phyloP scores from a whole-genome alignment of 2,329 filamentous ascomycete genomes.

The Sporothrix curviconia region DNA sequence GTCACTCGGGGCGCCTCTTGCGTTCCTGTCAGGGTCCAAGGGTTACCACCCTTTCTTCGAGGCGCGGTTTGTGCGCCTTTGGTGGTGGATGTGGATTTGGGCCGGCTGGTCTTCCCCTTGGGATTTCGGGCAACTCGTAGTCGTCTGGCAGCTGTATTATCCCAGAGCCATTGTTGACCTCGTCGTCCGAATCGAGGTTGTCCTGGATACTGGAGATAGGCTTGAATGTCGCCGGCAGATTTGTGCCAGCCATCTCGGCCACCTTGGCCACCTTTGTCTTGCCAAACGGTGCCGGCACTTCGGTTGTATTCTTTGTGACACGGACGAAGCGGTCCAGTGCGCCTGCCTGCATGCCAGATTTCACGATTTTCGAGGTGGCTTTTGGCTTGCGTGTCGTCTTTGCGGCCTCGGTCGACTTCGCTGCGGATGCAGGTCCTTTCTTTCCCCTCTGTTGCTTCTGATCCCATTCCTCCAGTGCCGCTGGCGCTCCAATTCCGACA shows the following conservation, averaged over 20 bases:
- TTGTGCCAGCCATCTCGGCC: not conserved
- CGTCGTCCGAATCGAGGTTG: not conserved
- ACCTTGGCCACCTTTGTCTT: not conserved
- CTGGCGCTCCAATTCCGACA: slow-evolving; percentile 57
- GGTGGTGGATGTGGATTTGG: not conserved
- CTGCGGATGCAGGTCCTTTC: slow-evolving; percentile 19
- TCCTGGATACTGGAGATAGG: not conserved
- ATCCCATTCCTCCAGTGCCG: slow-evolving; percentile 61
- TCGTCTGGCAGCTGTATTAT: not conserved
- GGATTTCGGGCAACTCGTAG: not conserved
- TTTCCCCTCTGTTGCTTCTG: slow-evolving; percentile 21
- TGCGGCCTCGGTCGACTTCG: slow-evolving; percentile 13
- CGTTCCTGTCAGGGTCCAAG: slow-evolving; percentile 12
- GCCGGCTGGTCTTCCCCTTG: too few relatives aligned
- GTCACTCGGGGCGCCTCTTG: slow-evolving; percentile 7
- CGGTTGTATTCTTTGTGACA: slow-evolving; percentile 28
- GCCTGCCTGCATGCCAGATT: slow-evolving; percentile 22
- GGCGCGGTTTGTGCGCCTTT: not conserved
- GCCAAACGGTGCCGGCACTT: not conserved
- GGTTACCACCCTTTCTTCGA: slow-evolving; percentile 2
- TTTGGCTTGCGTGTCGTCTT: not conserved
- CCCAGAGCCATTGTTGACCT: not conserved
- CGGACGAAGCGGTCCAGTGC: slow-evolving; percentile 34
- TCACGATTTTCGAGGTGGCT: not conserved
- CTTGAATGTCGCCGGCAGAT: not conserved